phyloP scores from a whole-genome alignment of 371 early-diverging fungal genomes.

The Mortierella polycephala region DNA sequence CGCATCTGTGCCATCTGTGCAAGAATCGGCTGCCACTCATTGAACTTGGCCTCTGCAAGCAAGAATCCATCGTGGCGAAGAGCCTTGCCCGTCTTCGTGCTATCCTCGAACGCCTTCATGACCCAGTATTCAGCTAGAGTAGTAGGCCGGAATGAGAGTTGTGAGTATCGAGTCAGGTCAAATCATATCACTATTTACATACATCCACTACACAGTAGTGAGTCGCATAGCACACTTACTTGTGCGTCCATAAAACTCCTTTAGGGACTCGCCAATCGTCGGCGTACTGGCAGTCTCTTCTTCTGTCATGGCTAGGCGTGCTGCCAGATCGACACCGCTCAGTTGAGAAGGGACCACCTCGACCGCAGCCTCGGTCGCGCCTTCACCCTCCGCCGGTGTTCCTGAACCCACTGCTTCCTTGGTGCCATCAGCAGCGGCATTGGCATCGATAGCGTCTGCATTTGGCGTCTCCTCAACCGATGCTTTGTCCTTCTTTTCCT shows the following conservation, averaged over 20 bases:
- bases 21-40: conserved; percentile 58
- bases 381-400: conserved; percentile 8
- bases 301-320: conserved; percentile 54
- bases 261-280: conserved; percentile 55
- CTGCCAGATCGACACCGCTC: conserved; percentile 51
- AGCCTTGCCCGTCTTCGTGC: conserved; percentile 55
- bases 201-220: not conserved
- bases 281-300: conserved; percentile 58
- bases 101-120: conserved; percentile 55
- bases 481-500: conserved; percentile 53
- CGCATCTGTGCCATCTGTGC: conserved; percentile 58
- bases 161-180: not conserved
- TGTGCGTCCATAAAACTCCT: conserved; percentile 60
- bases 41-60: conserved; percentile 55
- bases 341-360: conserved; percentile 48
- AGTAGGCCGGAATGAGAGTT: not conserved
- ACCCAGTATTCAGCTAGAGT: conserved; percentile 55
- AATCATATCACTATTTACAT: too few relatives aligned
- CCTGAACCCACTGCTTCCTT: conserved; percentile 8
- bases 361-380: conserved; percentile 6
- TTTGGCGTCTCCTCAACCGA: conserved; percentile 32
- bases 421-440: conserved; percentile 4
- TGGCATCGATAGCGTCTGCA: conserved; percentile 30
- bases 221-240: conserved; percentile 34
- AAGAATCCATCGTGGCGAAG: conserved; percentile 56